Evolutionary conservation across 1,284 basidiomycete species (phyloP).

Genomic region (Lignosus rhinocerotis): DNA sequence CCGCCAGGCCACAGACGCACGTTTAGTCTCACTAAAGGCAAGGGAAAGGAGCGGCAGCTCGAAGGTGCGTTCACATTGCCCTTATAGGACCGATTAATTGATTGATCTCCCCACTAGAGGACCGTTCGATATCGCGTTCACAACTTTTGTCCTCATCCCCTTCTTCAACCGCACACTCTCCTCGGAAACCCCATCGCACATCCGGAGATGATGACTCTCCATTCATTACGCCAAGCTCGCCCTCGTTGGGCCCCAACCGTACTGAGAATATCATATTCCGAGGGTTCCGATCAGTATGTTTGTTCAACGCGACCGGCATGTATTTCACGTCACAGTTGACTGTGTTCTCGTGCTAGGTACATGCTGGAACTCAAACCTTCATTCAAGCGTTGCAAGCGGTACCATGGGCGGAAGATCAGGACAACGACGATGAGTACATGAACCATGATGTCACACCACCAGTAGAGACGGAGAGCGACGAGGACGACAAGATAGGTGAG

Average conservation of each 20-base stretch:
- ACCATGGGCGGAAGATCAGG: constrained; percentile 69
- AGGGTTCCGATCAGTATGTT: constrained; percentile 62
- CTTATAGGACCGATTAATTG: background rate
- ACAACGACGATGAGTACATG: constrained; percentile 64
- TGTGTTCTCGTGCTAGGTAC: constrained; percentile 50
- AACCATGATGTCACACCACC: constrained; percentile 42
- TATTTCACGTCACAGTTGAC: constrained; percentile 4
- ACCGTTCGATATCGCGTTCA: constrained; percentile 23
- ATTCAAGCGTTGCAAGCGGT: constrained; percentile 83
- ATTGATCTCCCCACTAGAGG: constrained; percentile 15
- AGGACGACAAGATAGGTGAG: constrained; percentile 50
- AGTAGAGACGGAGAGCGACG: constrained; percentile 58
- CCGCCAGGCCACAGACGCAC: constrained; percentile 48
- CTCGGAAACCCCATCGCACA: constrained; percentile 17
- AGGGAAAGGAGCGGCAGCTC: constrained; percentile 44
- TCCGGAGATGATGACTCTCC: constrained; percentile 63
- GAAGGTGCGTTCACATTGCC: constrained; percentile 28
- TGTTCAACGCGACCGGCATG: constrained; percentile 14
- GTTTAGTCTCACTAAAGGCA: constrained; percentile 56
- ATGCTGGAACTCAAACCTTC: constrained; percentile 79
- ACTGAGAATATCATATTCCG: constrained; percentile 54
- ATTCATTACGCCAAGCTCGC: constrained; percentile 74
- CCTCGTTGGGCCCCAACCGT: constrained; percentile 44
- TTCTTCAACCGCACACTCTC: constrained; percentile 12
- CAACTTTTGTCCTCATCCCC: constrained; percentile 19